A percentile compares a stretch with the other conserved stretches of the same genome.
phyloP scores from a whole-genome alignment of 208 protist genomes.

The Leishmania tropica region DNA sequence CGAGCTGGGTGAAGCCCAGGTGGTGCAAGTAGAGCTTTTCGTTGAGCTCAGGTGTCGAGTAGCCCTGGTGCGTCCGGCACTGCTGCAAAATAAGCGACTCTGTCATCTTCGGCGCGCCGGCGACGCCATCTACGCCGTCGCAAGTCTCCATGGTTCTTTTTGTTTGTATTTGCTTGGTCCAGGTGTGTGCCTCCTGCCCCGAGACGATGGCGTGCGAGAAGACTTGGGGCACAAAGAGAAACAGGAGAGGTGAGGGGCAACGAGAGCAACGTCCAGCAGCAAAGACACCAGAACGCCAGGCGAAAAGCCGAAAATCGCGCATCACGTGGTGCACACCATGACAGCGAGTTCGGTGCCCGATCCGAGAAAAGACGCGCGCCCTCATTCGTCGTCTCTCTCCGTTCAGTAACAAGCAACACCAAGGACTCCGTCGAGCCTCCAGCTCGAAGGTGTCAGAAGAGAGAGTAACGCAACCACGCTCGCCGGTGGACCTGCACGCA shows the following conservation, averaged over 20 bases:
- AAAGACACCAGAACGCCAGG: not conserved
- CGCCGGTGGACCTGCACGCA: not conserved
- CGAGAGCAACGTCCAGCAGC: not conserved
- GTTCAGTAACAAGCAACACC: not conserved
- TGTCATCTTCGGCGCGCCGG: slow-evolving; percentile 42
- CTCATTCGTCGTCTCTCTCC: not conserved
- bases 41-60: slow-evolving; percentile 92
- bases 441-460: not conserved
- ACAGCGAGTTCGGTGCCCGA: not conserved
- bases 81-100: slow-evolving; percentile 53
- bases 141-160: not conserved
- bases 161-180: not conserved
- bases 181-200: too few relatives aligned
- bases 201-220: not conserved
- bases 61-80: slow-evolving; percentile 76
- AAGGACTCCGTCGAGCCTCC: not conserved
- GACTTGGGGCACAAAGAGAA: not conserved
- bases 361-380: not conserved
- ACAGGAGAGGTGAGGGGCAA: not conserved
- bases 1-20: slow-evolving; percentile 74
- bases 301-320: not conserved
- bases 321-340: not conserved
- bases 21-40: slow-evolving; percentile 94
- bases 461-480: not conserved
- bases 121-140: not conserved